Conservation (phyloP, 1,284 basidiomycete genomes). For the Somion occarium region DNA sequence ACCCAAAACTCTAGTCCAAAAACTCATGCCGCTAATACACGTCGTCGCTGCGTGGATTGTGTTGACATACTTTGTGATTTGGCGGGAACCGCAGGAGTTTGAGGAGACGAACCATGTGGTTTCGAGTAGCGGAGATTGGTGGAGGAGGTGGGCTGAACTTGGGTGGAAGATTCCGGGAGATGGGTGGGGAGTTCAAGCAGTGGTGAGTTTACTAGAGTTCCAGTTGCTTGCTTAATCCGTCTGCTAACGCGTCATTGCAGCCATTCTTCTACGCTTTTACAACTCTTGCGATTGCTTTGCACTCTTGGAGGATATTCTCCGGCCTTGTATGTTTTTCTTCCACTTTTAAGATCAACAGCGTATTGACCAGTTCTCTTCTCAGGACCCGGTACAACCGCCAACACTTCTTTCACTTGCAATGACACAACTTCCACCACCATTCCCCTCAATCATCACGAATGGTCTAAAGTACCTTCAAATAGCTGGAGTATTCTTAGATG, state of each 20-base stretch:
- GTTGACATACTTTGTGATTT: slow-evolving; percentile 64
- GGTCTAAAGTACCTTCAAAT: slow-evolving; percentile 63
- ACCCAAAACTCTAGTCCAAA: slow-evolving; percentile 47
- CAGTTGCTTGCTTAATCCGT: not conserved
- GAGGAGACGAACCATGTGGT: slow-evolving; percentile 20
- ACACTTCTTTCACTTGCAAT: slow-evolving; percentile 53
- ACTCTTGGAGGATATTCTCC: slow-evolving; percentile 65
- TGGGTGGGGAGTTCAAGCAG: slow-evolving; percentile 44
- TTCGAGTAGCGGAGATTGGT: slow-evolving; percentile 27
- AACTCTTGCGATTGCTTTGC: slow-evolving; percentile 61
- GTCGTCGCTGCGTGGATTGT: slow-evolving; percentile 56
- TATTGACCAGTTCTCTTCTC: not conserved
- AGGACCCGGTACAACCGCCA: slow-evolving; percentile 60
- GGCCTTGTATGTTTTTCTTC: slow-evolving; percentile 48
- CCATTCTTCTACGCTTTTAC: slow-evolving; percentile 78
- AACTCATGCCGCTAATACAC: slow-evolving; percentile 61
- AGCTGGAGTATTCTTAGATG: slow-evolving; percentile 59
- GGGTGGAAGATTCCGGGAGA: slow-evolving; percentile 27
- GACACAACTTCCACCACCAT: slow-evolving; percentile 57
- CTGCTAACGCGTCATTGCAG: slow-evolving; percentile 30
- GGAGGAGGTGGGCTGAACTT: slow-evolving; percentile 57
- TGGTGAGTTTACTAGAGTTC: slow-evolving; percentile 38
- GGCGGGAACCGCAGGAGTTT: slow-evolving; percentile 50
- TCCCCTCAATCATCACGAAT: slow-evolving; percentile 58
- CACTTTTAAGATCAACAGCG: not conserved